A percentile compares a stretch with the other conserved stretches of the same genome.
Conservation (phyloP, 306 rosid genomes). For the cucumber (Cucumis sativus) region Cucumber_9930_V3 NC_026657.2:27605001-27605500, state of each 20-base stretch:
- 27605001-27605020: constrained; percentile 68
- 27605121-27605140: neutral
- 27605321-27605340: too few relatives aligned
- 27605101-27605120: neutral
- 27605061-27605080: neutral
- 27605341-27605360: too few relatives aligned
- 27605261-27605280: constrained; percentile 39
- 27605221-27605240: constrained; percentile 42
- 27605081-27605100: neutral
- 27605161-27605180: constrained; percentile 44
- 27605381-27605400: too few relatives aligned
- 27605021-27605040: constrained; percentile 88
- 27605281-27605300: too few relatives aligned
- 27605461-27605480: too few relatives aligned
- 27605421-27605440: too few relatives aligned
- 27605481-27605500: too few relatives aligned
- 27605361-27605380: too few relatives aligned
- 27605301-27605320: too few relatives aligned
- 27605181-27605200: constrained; percentile 31
- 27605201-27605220: constrained; percentile 31
- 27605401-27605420: neutral
- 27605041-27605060: constrained; percentile 17
- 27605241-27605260: constrained; percentile 37
- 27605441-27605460: too few relatives aligned
- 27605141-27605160: constrained; percentile 44